Conservation (phyloP, 352 stramenopile genomes). For the Phytophthora brassicae region DNA sequence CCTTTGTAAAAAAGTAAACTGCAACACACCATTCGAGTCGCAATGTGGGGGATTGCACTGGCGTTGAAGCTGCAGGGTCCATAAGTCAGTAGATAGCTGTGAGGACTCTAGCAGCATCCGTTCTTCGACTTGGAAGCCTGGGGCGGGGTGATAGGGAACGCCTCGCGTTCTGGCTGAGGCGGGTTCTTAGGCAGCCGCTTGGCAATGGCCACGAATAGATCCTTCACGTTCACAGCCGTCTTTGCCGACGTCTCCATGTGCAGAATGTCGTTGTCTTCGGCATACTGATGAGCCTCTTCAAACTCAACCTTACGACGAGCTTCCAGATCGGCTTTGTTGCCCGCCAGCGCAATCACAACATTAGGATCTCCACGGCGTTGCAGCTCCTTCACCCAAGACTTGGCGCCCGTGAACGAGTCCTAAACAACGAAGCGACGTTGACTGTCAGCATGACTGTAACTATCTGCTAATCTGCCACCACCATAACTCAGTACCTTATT, state of each 20-base stretch:
- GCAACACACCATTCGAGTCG: slow-evolving; percentile 9
- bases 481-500: slow-evolving; percentile 81
- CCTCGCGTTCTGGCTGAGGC: slow-evolving; percentile 77
- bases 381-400: slow-evolving; percentile 99
- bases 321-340: slow-evolving; percentile 99
- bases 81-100: slow-evolving; percentile 34
- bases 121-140: slow-evolving; percentile 78
- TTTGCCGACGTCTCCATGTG: slow-evolving; percentile 99
- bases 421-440: slow-evolving; percentile 34
- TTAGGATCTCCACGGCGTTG: slow-evolving; percentile 98
- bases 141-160: slow-evolving; percentile 81
- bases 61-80: slow-evolving; percentile 32
- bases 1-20: slow-evolving; percentile 15
- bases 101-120: slow-evolving; percentile 72
- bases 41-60: slow-evolving; percentile 27
- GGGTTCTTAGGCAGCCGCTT: slow-evolving; percentile 85
- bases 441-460: slow-evolving; percentile 9
- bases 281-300: slow-evolving; percentile 97
- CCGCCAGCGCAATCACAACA: slow-evolving; percentile 95
- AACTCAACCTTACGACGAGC: slow-evolving; percentile 96
- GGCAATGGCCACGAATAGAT: slow-evolving; percentile 98
- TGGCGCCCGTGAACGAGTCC: slow-evolving; percentile 97
- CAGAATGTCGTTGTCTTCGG: slow-evolving; percentile 98
- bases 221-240: slow-evolving; percentile 98
- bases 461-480: background rate